phyloP scores from a whole-genome alignment of 192 early-diverging fungal genomes.

The Gigaspora rosea region DNA sequence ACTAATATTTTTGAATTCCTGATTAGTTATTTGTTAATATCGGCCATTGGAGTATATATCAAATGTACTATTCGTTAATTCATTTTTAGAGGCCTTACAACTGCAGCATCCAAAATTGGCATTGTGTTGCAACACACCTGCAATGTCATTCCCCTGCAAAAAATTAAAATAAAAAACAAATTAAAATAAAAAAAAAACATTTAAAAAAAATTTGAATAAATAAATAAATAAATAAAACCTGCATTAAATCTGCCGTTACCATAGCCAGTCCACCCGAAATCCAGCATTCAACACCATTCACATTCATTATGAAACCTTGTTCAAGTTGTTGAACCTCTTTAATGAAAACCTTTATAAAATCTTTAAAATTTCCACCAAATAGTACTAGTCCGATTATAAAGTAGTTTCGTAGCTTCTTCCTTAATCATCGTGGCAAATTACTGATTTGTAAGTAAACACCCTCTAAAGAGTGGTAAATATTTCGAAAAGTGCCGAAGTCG shows the following conservation, averaged over 20 bases:
- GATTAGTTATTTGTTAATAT: too few relatives aligned
- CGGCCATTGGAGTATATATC: too few relatives aligned
- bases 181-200: too few relatives aligned
- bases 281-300: neutral
- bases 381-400: neutral
- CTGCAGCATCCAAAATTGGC: too few relatives aligned
- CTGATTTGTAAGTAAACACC: too few relatives aligned
- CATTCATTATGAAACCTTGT: too few relatives aligned
- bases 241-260: neutral
- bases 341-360: constrained; percentile 1
- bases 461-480: too few relatives aligned
- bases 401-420: neutral
- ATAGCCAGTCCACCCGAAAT: neutral
- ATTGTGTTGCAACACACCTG: neutral
- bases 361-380: neutral
- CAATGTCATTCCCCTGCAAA: neutral
- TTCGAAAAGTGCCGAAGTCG: too few relatives aligned
- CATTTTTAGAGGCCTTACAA: too few relatives aligned
- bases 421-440: neutral
- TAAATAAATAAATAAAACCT: neutral
- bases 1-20: too few relatives aligned
- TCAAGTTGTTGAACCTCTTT: neutral
- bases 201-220: too few relatives aligned
- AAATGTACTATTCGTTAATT: too few relatives aligned
- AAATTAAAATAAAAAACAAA: neutral